Base-by-base conservation (phyloP, 148 eudicot genomes). In the Cornus suecica region DNA sequence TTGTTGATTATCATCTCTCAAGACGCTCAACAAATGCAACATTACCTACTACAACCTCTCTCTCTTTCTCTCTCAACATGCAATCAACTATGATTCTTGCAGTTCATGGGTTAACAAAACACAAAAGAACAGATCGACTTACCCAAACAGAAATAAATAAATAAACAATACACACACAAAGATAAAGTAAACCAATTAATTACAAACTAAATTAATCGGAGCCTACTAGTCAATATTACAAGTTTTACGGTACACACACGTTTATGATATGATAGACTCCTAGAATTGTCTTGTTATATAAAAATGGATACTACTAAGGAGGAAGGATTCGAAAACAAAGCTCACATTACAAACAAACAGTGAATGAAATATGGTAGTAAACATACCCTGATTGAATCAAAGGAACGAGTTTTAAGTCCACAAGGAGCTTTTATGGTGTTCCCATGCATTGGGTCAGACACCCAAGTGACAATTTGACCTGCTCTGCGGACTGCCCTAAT, bases 401-500 rank as follows among this genome's bases (percentile, higher is more conserved):
- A 90, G 70, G 91, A 88, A 24, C 91, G 84, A 8, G 94, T 90
- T 81, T 90, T 90, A 66, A 90, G 91, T 25, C 91, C 91, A 80
- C 87, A 86, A 69, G 94, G 94, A 76, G 94, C 90, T 75, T 88
- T 87, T 70, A 84, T 86, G 69, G 90, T 89, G 84, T 89, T 89
- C 23, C 93, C 93, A 60, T 90, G 94, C 94, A 90, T 90, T 8
- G 94, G 94, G 72, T 88, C 91, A 69, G 87, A 74, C 65, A 88
- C 89, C 94, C 94, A 90, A 24, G 90, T 88, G 58, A 86, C 91
- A 69, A 88, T 85, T 79, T 90, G 94, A 74, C 90, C 91, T 67
- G 94, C 94, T 30, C 78, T 66, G 27, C 91, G 89, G 26, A 90
- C 90, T 11, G 90, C 94, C 76, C 87, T 79, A 34, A 90, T 90